Evolutionary conservation across 192 early-diverging fungal genomes (phyloP).

Genomic region (Spizellomyces sp.): DNA sequence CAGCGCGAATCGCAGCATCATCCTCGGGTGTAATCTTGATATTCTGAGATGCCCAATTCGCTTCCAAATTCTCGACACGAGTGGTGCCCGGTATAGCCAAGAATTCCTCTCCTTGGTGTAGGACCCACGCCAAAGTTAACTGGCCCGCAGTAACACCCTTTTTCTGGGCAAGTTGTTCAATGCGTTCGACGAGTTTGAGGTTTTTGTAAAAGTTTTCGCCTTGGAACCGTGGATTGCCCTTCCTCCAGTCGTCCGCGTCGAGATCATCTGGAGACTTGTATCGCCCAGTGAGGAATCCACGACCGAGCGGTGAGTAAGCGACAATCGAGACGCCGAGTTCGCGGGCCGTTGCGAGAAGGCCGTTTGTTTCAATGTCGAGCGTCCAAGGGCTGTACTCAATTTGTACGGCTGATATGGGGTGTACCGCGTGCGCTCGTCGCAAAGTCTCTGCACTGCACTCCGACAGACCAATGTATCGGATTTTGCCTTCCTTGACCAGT

Average conservation of each 20-base stretch:
- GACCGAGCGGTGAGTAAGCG: slow-evolving; percentile 54
- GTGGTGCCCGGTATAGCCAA: slow-evolving; percentile 51
- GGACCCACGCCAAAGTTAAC: slow-evolving; percentile 67
- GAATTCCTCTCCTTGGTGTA: slow-evolving; percentile 48
- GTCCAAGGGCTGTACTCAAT: slow-evolving; percentile 54
- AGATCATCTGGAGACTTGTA: slow-evolving; percentile 59
- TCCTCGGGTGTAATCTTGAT: slow-evolving; percentile 48
- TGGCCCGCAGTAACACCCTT: slow-evolving; percentile 55
- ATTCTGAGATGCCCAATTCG: slow-evolving; percentile 37
- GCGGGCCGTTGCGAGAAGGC: slow-evolving; percentile 67
- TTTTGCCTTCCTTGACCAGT: slow-evolving; percentile 70
- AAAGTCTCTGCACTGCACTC: slow-evolving; percentile 63
- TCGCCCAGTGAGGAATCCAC: slow-evolving; percentile 68
- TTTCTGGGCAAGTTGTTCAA: slow-evolving; percentile 40
- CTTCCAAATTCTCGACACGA: slow-evolving; percentile 26
- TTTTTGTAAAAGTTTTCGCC: slow-evolving; percentile 65
- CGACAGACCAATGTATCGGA: slow-evolving; percentile 61
- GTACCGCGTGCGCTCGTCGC: slow-evolving; percentile 64
- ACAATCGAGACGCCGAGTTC: slow-evolving; percentile 58
- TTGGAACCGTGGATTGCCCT: slow-evolving; percentile 57
- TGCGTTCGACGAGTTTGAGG: slow-evolving; percentile 38
- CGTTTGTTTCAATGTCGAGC: slow-evolving; percentile 66
- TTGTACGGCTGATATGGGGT: slow-evolving; percentile 66
- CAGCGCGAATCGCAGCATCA: slow-evolving; percentile 31
- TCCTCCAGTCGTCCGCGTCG: slow-evolving; percentile 53